Evolutionary conservation across 345 rosid genomes (phyloP).

Genomic region (Cardamine occulta): DNA sequence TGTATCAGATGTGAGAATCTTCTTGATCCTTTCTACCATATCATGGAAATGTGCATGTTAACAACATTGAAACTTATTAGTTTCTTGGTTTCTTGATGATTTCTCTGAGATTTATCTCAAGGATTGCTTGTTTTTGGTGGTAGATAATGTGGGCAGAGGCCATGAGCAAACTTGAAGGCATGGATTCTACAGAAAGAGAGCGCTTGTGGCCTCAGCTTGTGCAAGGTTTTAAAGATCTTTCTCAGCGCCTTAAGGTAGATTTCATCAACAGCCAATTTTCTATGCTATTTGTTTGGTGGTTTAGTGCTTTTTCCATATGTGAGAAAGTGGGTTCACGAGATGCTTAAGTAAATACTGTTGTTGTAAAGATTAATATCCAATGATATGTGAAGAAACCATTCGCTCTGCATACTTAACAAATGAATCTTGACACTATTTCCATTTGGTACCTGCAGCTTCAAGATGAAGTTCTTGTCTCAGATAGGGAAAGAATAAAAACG

Average conservation of each 20-base stretch:
- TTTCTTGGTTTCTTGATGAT: background rate
- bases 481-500: conserved; percentile 84
- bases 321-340: background rate
- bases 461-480: conserved; percentile 78
- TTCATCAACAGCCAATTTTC: background rate
- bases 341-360: conserved; percentile 12
- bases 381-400: too few species aligned
- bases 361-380: background rate
- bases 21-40: background rate
- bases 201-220: conserved; percentile 99
- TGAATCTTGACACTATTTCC: too few species aligned
- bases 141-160: conserved; percentile 99
- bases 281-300: conserved; percentile 22
- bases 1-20: conserved; percentile 83
- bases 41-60: conserved; percentile 20
- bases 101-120: conserved; percentile 28
- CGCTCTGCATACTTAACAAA: too few species aligned
- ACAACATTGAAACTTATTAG: background rate
- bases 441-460: conserved; percentile 57
- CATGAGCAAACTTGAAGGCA: conserved; percentile 89
- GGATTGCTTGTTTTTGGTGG: conserved; percentile 48
- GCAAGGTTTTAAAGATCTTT: conserved; percentile 93
- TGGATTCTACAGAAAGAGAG: conserved; percentile 89
- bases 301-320: conserved; percentile 16
- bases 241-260: conserved; percentile 79